Conservation (phyloP, 2,329 filamentous ascomycete genomes). For the Fusarium circinatum region DNA sequence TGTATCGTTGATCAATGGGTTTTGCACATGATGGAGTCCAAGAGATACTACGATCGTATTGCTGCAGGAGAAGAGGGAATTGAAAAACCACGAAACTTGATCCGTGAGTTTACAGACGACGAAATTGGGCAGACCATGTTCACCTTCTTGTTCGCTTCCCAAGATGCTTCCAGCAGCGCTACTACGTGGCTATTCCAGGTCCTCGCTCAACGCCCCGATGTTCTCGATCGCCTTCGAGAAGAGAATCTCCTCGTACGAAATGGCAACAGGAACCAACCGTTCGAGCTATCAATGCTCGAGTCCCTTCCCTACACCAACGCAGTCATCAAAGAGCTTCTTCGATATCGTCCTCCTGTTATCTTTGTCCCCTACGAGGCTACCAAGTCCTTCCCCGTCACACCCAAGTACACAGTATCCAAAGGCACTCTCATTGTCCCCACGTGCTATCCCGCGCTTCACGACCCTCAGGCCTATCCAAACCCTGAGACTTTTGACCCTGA, state of each 20-base stretch:
- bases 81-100: constrained; percentile 58
- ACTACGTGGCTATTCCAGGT: constrained; percentile 65
- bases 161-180: constrained; percentile 63
- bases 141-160: constrained; percentile 64
- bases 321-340: constrained; percentile 64
- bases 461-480: constrained; percentile 58
- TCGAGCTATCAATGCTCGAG: constrained; percentile 59
- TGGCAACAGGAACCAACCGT: constrained; percentile 53
- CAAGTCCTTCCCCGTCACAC: constrained; percentile 58
- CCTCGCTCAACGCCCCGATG: constrained; percentile 61
- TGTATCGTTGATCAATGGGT: constrained; percentile 86
- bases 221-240: constrained; percentile 56
- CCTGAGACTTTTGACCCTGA: constrained; percentile 61
- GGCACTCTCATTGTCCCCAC: constrained; percentile 62
- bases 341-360: constrained; percentile 63
- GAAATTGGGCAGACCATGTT: constrained; percentile 63
- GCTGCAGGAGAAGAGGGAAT: constrained; percentile 62
- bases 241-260: constrained; percentile 58
- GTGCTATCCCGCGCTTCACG: constrained; percentile 62
- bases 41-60: constrained; percentile 71
- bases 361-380: constrained; percentile 63
- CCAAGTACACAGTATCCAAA: constrained; percentile 60
- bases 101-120: constrained; percentile 60
- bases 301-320: constrained; percentile 62
- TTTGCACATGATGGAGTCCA: constrained; percentile 76